A percentile compares a stretch with the other conserved stretches of the same genome.
Conservation (phyloP, 139 green algal species). For the Closterium sp. region DNA sequence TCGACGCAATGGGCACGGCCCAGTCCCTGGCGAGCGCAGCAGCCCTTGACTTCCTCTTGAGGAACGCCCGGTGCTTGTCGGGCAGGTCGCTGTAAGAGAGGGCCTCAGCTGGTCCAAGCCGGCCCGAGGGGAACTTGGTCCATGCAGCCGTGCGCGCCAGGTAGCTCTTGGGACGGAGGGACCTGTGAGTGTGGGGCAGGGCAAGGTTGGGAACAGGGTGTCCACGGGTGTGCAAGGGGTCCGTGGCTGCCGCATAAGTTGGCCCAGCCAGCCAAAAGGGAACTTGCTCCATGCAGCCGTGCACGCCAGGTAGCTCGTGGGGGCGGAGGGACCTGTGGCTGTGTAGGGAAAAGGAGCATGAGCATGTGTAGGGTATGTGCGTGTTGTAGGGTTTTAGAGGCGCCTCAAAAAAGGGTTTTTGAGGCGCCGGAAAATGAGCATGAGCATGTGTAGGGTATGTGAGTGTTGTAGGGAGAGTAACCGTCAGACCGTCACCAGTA, state of each 20-base stretch:
- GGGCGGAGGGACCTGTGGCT: conserved; percentile 62
- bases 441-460: too few relatives aligned
- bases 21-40: background rate
- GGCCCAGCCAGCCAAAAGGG: conserved; percentile 63
- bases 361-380: too few relatives aligned
- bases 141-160: conserved; percentile 71
- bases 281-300: conserved; percentile 70
- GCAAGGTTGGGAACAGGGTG: background rate
- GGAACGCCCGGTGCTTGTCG: conserved; percentile 11
- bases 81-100: background rate
- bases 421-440: too few relatives aligned
- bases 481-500: too few relatives aligned
- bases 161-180: conserved; percentile 75
- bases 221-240: background rate
- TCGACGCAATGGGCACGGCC: conserved; percentile 14
- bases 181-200: background rate
- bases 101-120: conserved; percentile 54
- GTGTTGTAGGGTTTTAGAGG: too few relatives aligned
- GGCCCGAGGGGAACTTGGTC: conserved; percentile 66
- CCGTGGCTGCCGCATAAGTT: too few relatives aligned
- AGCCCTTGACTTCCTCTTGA: background rate
- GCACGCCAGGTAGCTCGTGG: conserved; percentile 73
- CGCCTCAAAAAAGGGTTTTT: too few relatives aligned
- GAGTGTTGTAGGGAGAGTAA: too few relatives aligned
- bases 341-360: too few relatives aligned